Percentiles rank a stretch among this genome's conserved stretches.
Conservation (phyloP, 129 eudicot genomes). For the Tagetes erecta region DNA sequence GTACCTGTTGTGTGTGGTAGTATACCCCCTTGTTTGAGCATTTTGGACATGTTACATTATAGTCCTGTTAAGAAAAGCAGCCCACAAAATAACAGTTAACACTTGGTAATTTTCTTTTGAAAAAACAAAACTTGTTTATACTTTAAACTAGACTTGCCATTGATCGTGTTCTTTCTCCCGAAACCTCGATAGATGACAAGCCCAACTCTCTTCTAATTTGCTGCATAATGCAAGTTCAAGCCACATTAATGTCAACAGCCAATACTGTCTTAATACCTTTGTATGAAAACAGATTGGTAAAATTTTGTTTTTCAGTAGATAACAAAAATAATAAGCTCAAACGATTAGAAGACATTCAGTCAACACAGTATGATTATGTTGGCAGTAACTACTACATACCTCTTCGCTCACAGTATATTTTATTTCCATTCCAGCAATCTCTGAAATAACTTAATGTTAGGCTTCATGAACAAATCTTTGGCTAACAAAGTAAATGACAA, state of each 20-base stretch:
- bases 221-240: slow-evolving; percentile 25
- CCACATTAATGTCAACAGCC: not conserved
- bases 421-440: slow-evolving; percentile 43
- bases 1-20: slow-evolving; percentile 52
- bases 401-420: slow-evolving; percentile 46
- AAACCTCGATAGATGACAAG: slow-evolving; percentile 42
- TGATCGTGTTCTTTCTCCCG: slow-evolving; percentile 47
- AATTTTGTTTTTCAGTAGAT: too few relatives aligned
- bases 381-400: slow-evolving; percentile 40
- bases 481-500: not conserved
- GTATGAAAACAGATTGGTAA: too few relatives aligned
- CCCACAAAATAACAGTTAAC: not conserved
- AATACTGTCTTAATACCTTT: too few relatives aligned
- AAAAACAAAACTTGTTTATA: too few relatives aligned
- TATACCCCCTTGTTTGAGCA: slow-evolving; percentile 47
- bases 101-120: not conserved
- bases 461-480: not conserved
- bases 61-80: slow-evolving; percentile 34
- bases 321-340: slow-evolving; percentile 1
- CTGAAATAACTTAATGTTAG: slow-evolving; percentile 32
- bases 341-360: not conserved
- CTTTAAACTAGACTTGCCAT: slow-evolving; percentile 31
- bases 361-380: not conserved
- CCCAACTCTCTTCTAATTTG: slow-evolving; percentile 55
- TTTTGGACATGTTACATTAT: slow-evolving; percentile 48